phyloP scores from a whole-genome alignment of 129 eudicot species.

The Artemisia annua region DNA sequence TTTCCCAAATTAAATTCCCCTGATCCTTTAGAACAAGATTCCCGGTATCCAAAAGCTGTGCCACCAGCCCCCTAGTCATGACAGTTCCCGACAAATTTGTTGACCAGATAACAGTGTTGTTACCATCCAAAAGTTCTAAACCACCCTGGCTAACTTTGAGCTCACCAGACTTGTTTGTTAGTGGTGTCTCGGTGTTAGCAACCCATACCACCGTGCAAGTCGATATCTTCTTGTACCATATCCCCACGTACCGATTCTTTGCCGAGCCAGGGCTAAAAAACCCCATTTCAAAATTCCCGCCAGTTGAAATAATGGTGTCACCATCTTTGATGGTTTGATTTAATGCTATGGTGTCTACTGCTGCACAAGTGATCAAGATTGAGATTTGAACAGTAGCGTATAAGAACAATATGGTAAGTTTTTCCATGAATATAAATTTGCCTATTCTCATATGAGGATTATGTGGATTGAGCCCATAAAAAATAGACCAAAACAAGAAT shows the following conservation, averaged over 20 bases:
- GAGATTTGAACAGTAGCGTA: background rate
- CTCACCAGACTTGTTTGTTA: conserved; percentile 19
- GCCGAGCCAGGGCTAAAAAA: conserved; percentile 40
- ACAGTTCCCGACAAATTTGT: conserved; percentile 26
- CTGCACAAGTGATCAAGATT: conserved; percentile 16
- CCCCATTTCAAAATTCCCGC: conserved; percentile 37
- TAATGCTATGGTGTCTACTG: conserved; percentile 23
- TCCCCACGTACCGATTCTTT: conserved; percentile 28
- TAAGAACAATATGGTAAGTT: background rate
- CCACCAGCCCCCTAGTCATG: conserved; percentile 1
- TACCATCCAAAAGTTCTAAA: conserved; percentile 10
- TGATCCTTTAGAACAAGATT: conserved; percentile 34
- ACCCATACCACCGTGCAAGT: conserved; percentile 35
- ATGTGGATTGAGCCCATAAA: background rate
- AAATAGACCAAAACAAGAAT: no score
- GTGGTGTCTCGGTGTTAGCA: conserved; percentile 33
- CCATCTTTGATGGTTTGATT: conserved; percentile 36
- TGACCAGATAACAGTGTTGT: conserved; percentile 44
- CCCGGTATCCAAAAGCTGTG: conserved; percentile 43
- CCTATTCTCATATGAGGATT: background rate
- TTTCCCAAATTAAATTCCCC: conserved; percentile 28
- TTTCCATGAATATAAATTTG: conserved; percentile 18
- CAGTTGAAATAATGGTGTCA: conserved; percentile 42
- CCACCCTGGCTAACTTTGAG: conserved; percentile 18
- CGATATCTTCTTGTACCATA: conserved; percentile 36